Base-by-base conservation (phyloP, 2,329 filamentous ascomycete species). In the Neocatenulostroma microsporum region DNA sequence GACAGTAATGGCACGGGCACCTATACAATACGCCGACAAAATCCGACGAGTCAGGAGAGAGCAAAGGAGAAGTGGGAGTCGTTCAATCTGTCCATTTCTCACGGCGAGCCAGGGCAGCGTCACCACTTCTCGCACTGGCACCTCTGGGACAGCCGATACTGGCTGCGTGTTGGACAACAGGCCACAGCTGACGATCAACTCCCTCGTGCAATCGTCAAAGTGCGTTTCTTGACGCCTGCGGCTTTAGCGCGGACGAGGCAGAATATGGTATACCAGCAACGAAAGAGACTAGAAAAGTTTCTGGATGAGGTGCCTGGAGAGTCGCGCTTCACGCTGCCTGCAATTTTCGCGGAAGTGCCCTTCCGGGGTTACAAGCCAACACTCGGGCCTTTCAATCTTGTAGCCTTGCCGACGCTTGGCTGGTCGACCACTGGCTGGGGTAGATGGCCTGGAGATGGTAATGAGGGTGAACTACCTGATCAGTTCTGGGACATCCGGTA, bases 111-210 rank as follows among this genome's bases (percentile, higher is more conserved):
- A n/a, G n/a, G n/a, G n/a, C n/a, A n/a, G n/a, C n/a, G n/a, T n/a
- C n/a, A n/a, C n/a, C n/a, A n/a, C n/a, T n/a, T n/a, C n/a, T 61
- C 0, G 42, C 48, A 34, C 40, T 70, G 61, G 55, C 56, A 58
- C 4, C 61, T 78, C 12, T 77, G 72, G 62, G 73, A 77, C 47
- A 62, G 66, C 30, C 63, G 74, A 14, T 76, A 63, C 53, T 78
- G 74, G 74, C 60, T 78, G 31, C 63, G 62, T 2, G 37, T 76
- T 9, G 49, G 54, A 19, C 60, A 68, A 13, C 37, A 21, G 23
- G 9, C 23, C 9, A n/a, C n/a, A n/a, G n/a, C n/a, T n/a, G n/a
- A n/a, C n/a, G n/a, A n/a, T n/a, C n/a, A n/a, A n/a, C n/a, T n/a
- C n/a, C n/a, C n/a, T n/a, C n/a, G n/a, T n/a, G n/a, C n/a, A n/a